Evolutionary conservation across 2,329 filamentous ascomycete species (phyloP), one percentile per base, ranked within the genome.

Genomic region (Ceratocystis variospora): DNA sequence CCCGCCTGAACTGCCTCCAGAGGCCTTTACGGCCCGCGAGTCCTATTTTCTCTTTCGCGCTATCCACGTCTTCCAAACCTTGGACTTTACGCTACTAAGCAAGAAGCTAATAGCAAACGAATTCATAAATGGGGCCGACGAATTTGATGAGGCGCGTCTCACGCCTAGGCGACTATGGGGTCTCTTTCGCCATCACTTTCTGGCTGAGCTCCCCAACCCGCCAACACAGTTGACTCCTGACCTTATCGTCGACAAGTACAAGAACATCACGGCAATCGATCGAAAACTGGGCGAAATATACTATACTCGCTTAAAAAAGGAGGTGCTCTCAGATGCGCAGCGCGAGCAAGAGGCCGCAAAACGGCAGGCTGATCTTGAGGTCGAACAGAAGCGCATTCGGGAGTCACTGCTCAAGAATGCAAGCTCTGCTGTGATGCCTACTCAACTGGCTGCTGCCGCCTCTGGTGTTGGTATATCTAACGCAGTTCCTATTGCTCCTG

Each of bases 11-110:
- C 53, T 68, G 19, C 67, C 63, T 25, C 67, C 67, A 31, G 67
- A 68, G 67, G 79, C 81, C 72, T 92, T 94, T 77, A 93, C 90
- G 73, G 84, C 87, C 71, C 88, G 95, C 79, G 91, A 96, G 81
- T 88, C 87, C 73, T 82, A 95, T 69, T 83, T 94, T 70, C 82
- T 96, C 72, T 93, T 94, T 78, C 89, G 93, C 77, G 87, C 87
- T 68, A 81, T 95, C 70, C 81, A 88, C 75, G 88, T 88, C 73
- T 79, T 85, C 70, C 82, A 85, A 70, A 78, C 84, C 64, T 75
- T 80, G 69, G 84, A 83, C 73, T 94, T 95, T 77, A 77, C 78
- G 72, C 81, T 80, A 71, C 89, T 94, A 69, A 91, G 90, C 67
- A 82, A 88, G 70, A 77, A 87, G 68, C 83, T 97, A 69, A 87